Percentiles rank a stretch among this genome's conserved stretches.
These are phyloP conservation scores for Phytophthora fragariae DNA, from an alignment of 352 stramenopile species.

Conservation along the genomic window DNA sequence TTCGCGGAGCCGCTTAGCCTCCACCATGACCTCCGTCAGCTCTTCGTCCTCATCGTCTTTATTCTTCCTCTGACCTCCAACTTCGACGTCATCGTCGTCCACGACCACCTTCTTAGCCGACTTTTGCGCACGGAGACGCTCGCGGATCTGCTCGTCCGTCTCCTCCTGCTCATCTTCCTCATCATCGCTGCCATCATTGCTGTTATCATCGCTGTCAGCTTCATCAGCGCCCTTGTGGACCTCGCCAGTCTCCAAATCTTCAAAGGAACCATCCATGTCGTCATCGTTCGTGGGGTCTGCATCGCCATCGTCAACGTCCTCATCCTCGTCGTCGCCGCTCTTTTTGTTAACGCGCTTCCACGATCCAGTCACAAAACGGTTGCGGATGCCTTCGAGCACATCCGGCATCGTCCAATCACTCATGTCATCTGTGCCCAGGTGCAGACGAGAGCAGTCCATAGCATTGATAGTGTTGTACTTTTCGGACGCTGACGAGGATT, in stretches of 20 bases:
- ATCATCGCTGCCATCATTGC: constrained; percentile 44
- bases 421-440: constrained; percentile 68
- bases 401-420: constrained; percentile 83
- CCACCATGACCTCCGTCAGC: constrained; percentile 87
- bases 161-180: constrained; percentile 57
- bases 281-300: constrained; percentile 85
- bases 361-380: constrained; percentile 98
- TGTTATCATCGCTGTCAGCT: constrained; percentile 34
- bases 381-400: constrained; percentile 80
- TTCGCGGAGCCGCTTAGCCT: constrained; percentile 84
- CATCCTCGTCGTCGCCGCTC: constrained; percentile 49
- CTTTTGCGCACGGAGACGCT: constrained; percentile 91
- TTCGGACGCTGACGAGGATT: constrained; percentile 45
- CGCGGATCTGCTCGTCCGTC: constrained; percentile 83
- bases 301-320: constrained; percentile 48
- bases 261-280: constrained; percentile 96
- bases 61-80: constrained; percentile 42
- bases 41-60: constrained; percentile 85
- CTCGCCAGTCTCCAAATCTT: constrained; percentile 97
- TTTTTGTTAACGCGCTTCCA: constrained; percentile 87
- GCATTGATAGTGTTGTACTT: constrained; percentile 76
- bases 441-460: constrained; percentile 84
- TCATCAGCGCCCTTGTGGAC: constrained; percentile 51
- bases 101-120: constrained; percentile 90
- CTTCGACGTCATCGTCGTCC: constrained; percentile 62